Conservation (phyloP, 2,329 filamentous ascomycete species). For the Zasmidium cellare region DNA sequence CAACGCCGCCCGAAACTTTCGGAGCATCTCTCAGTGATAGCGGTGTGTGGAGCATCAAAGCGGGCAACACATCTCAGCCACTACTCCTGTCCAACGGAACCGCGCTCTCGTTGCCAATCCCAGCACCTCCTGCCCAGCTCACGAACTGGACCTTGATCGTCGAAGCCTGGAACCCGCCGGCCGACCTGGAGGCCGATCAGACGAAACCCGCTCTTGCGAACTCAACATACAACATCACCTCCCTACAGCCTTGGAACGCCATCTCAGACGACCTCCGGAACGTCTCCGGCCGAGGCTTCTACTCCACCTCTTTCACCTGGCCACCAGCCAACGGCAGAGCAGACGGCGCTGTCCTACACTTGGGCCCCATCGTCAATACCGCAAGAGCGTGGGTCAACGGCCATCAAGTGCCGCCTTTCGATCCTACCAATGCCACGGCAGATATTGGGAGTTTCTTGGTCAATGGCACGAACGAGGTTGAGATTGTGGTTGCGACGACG, state of each 20-base stretch:
- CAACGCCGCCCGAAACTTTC: conserved; percentile 13
- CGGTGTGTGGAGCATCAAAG: conserved; percentile 3
- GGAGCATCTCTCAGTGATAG: neutral
- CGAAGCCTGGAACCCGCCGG: conserved; percentile 43
- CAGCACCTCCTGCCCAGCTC: conserved; percentile 21
- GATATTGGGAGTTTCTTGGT: conserved; percentile 27
- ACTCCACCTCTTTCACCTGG: conserved; percentile 35
- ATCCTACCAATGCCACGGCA: conserved; percentile 28
- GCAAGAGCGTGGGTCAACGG: conserved; percentile 34
- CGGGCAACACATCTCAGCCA: conserved; percentile 6
- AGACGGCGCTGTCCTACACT: conserved; percentile 28
- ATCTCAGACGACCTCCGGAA: conserved; percentile 32
- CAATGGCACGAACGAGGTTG: conserved; percentile 30
- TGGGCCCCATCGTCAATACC: conserved; percentile 34
- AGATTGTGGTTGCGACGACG: conserved; percentile 34
- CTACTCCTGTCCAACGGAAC: conserved; percentile 19
- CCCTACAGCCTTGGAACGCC: conserved; percentile 38
- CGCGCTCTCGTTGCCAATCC: conserved; percentile 17
- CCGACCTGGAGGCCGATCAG: conserved; percentile 28
- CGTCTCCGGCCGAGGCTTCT: conserved; percentile 38
- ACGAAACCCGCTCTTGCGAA: conserved; percentile 26
- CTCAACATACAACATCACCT: conserved; percentile 32
- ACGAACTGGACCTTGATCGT: conserved; percentile 39
- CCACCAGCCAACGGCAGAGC: conserved; percentile 16
- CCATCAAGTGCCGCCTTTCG: conserved; percentile 31